phyloP scores from a whole-genome alignment of 2,329 filamentous ascomycete species.

The Fusarium nurragi region DNA sequence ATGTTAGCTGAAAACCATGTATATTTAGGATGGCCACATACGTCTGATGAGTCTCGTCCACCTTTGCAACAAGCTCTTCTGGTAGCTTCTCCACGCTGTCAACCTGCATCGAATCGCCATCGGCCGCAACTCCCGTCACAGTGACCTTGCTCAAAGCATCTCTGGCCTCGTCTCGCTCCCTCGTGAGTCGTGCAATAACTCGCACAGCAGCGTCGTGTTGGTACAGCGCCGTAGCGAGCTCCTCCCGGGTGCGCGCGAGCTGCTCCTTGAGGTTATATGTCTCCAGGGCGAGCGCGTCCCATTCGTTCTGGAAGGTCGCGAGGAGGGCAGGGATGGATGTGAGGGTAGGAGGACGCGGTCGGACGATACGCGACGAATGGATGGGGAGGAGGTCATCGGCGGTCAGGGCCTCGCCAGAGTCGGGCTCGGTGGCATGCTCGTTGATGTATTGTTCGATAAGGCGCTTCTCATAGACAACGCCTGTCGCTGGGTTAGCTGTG shows the following conservation, averaged over 20 bases:
- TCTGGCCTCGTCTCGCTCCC: constrained; percentile 90
- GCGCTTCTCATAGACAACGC: constrained; percentile 92
- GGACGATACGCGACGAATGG: constrained; percentile 83
- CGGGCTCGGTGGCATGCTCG: constrained; percentile 91
- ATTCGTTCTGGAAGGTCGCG: constrained; percentile 96
- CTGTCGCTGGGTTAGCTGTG: constrained; percentile 54
- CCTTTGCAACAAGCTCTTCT: constrained; percentile 73
- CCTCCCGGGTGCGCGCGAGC: constrained; percentile 87
- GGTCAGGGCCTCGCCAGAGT: constrained; percentile 85
- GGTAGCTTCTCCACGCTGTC: constrained; percentile 79
- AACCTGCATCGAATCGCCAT: constrained; percentile 91
- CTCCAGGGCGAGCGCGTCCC: constrained; percentile 93
- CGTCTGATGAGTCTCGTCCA: constrained; percentile 84
- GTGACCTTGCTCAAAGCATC: constrained; percentile 88
- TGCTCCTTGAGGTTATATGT: constrained; percentile 92
- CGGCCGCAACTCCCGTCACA: constrained; percentile 66
- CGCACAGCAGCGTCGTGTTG: constrained; percentile 97
- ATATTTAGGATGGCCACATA: constrained; percentile 57
- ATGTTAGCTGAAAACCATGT: constrained; percentile 18
- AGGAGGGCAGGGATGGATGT: constrained; percentile 96
- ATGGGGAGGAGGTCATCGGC: constrained; percentile 88
- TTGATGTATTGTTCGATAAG: constrained; percentile 94
- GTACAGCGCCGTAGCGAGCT: constrained; percentile 92
- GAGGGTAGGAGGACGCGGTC: constrained; percentile 88
- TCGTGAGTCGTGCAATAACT: constrained; percentile 90